A percentile compares a stretch with the other conserved stretches of the same genome.
These are phyloP conservation scores for Iodosphaeria phyllophila DNA, from an alignment of 2,329 filamentous ascomycete genomes.

Conservation along the genomic window DNA sequence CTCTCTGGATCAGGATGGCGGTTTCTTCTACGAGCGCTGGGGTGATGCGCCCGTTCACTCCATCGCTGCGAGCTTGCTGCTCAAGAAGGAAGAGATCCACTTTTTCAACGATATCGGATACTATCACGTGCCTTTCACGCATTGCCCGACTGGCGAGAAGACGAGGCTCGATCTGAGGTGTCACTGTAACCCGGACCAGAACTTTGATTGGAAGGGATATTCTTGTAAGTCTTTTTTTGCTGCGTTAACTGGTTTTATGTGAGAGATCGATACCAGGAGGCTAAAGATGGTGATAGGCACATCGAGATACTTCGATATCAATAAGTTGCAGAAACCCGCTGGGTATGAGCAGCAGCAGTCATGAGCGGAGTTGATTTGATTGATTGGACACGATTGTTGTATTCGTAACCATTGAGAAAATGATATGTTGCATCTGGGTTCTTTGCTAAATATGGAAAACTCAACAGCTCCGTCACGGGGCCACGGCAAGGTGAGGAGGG, in stretches of 20 bases:
- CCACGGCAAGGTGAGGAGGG: too few species aligned
- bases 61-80: conserved; percentile 74
- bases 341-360: conserved; percentile 63
- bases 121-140: conserved; percentile 93
- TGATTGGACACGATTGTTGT: too few species aligned
- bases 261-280: too few species aligned
- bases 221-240: conserved; percentile 66
- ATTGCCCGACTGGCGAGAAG: conserved; percentile 86
- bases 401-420: too few species aligned
- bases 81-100: conserved; percentile 87
- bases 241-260: background rate
- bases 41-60: conserved; percentile 95
- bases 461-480: too few species aligned
- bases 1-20: conserved; percentile 71
- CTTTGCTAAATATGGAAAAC: too few species aligned
- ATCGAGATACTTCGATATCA: conserved; percentile 68
- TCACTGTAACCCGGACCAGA: conserved; percentile 86
- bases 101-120: conserved; percentile 99
- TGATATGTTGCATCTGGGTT: too few species aligned
- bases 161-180: conserved; percentile 70
- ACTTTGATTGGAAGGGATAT: conserved; percentile 99
- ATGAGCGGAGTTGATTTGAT: too few species aligned
- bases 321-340: conserved; percentile 62
- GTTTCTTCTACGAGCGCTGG: conserved; percentile 99
- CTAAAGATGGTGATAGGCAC: conserved; percentile 39